Conservation (phyloP, 306 rosid genomes). For the Medicago arabica region DNA sequence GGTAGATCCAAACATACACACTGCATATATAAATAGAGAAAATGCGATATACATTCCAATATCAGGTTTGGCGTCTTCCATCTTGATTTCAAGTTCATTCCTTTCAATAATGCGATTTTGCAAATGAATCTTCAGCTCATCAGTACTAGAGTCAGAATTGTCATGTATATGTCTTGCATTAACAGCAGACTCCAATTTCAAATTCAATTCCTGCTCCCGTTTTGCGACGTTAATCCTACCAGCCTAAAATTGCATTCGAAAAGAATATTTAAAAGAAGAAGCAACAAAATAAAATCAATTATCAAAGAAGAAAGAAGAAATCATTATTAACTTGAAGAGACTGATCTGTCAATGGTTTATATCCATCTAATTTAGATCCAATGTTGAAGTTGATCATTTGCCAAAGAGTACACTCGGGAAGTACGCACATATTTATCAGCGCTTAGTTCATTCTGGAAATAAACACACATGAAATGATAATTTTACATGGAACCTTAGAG, state of each 20-base stretch:
- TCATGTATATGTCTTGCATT: conserved; percentile 60
- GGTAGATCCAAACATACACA: no score
- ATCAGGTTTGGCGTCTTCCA: conserved; percentile 92
- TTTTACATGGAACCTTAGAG: no score
- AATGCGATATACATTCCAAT: no score
- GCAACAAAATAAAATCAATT: conserved; percentile 22
- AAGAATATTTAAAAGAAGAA: conserved; percentile 24
- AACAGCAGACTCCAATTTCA: conserved; percentile 72
- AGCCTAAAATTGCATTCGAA: conserved; percentile 59
- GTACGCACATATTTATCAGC: conserved; percentile 81
- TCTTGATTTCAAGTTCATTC: conserved; percentile 74
- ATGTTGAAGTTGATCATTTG: conserved; percentile 89
- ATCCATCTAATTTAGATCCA: conserved; percentile 77
- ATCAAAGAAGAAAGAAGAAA: conserved; percentile 6
- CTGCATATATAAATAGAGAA: no score
- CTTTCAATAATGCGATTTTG: conserved; percentile 70
- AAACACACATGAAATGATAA: not conserved
- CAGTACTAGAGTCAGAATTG: conserved; percentile 60
- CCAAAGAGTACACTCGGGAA: conserved; percentile 69
- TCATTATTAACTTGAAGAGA: conserved; percentile 71
- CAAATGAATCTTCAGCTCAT: no score
- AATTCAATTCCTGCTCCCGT: conserved; percentile 80
- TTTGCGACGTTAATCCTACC: conserved; percentile 70
- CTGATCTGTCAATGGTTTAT: conserved; percentile 65
- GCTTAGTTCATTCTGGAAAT: conserved; percentile 73